Evolutionary conservation across 169 alveolate genomes (phyloP).

Genomic region (Condylostoma magnum): DNA sequence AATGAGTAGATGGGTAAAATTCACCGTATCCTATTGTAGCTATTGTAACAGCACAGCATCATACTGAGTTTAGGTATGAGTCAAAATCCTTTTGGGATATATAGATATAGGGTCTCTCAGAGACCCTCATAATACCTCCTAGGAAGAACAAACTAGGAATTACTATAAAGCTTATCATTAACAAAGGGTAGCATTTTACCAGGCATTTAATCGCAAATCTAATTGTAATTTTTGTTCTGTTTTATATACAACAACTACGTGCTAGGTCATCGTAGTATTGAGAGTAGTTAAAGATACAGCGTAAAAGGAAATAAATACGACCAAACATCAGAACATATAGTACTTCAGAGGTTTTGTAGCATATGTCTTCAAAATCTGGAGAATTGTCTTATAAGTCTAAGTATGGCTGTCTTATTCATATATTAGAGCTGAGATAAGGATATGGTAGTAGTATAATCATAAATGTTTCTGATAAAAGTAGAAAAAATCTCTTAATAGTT

Average conservation of each 20-base stretch:
- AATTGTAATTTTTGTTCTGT: background rate
- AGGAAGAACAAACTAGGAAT: background rate
- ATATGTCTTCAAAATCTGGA: no score
- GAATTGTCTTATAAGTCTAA: no score
- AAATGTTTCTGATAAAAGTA: no score
- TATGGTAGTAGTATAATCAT: no score
- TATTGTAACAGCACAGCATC: slow-evolving; percentile 16
- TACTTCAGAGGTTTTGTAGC: slow-evolving; percentile 15
- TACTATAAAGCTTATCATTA: background rate
- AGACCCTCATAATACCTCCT: slow-evolving; percentile 26
- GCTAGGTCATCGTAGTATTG: slow-evolving; percentile 26
- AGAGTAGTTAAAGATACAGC: slow-evolving; percentile 15
- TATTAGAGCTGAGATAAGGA: no score
- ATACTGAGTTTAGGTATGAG: background rate
- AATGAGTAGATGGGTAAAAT: slow-evolving; percentile 14
- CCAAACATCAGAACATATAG: slow-evolving; percentile 19
- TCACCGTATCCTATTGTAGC: slow-evolving; percentile 32
- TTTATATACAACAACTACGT: background rate
- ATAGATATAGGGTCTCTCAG: slow-evolving; percentile 31
- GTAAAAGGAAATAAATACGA: background rate
- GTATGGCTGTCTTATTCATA: no score
- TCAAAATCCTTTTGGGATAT: slow-evolving; percentile 5
- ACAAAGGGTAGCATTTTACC: slow-evolving; percentile 21
- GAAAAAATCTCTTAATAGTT: no score
- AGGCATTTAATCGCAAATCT: slow-evolving; percentile 6